Base-by-base conservation (phyloP, 83 land plant genomes). In the Picea engelmannii region DNA sequence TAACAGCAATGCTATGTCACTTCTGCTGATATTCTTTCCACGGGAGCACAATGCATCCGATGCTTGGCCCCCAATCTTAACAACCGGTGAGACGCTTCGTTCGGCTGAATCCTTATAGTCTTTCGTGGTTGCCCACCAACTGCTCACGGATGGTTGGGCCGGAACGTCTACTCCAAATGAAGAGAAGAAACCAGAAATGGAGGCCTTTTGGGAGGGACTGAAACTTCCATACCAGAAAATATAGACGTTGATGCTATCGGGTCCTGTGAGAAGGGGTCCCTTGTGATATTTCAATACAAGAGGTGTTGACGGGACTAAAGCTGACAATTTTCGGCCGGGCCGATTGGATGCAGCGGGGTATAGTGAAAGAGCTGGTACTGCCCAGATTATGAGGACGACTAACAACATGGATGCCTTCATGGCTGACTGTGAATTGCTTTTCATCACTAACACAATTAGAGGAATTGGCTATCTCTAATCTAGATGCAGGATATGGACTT, bases 371-470 rank as follows among this genome's bases (percentile, higher is more conserved):
- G 49, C 49, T 8, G 6, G 49, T 6, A 44, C 49, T 6, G 49
- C 49, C 31, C 31, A 55, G 15, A 12, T 55, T 55, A 55, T 2
- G 59, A 55, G 59, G 59, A 55, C 59, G 16, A 13, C 59, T 55
- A 55, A 86, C 65, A 23, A 82, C 35, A 81, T 85, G 79, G n/a
- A 85, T 58, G 11, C 68, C 73, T 16, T 78, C 20, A 12, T 16
- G 18, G 38, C 76, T 49, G 5, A 31, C 49, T 11, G 70, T 40
- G 65, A 73, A 81, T n/a, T 2, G 18, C 62, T 61, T 17, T 20
- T 2, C 49, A 27, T 40, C 44, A 4, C 25, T 78, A 58, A 13
- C 60, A 65, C 42, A 63, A 18, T 35, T 27, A 47, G 17, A 2
- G 27, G 2, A 1, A 20, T 55, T 55, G 2, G 59, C 16, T 55